Evolutionary conservation across 108 stramenopile genomes (phyloP).

Genomic region (Discostella stelligeroides): DNA sequence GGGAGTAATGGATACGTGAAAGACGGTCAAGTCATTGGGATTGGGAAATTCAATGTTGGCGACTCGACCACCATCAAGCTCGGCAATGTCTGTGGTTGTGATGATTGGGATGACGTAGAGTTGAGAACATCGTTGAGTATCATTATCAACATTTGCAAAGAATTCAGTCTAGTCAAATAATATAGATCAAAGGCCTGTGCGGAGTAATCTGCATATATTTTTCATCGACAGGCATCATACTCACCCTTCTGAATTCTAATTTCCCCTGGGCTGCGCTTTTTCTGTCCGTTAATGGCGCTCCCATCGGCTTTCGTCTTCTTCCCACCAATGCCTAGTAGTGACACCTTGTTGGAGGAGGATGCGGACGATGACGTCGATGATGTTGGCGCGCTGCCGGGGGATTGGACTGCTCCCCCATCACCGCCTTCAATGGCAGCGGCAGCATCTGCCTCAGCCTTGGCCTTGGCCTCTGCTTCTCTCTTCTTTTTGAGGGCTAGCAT

Average conservation of each 20-base stretch:
- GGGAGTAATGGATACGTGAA: slow-evolving; percentile 88
- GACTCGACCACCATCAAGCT: slow-evolving; percentile 97
- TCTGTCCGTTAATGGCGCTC: slow-evolving; percentile 35
- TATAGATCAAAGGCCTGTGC: no score
- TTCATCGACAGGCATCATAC: slow-evolving; percentile 29
- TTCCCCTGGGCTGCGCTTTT: slow-evolving; percentile 95
- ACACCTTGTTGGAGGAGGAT: slow-evolving; percentile 51
- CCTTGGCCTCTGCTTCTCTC: slow-evolving; percentile 75
- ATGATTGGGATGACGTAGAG: not conserved
- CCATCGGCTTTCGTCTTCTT: slow-evolving; percentile 72
- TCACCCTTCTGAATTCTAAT: slow-evolving; percentile 98
- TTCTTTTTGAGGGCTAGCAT: slow-evolving; percentile 93
- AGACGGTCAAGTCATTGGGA: slow-evolving; percentile 94
- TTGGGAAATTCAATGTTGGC: slow-evolving; percentile 94
- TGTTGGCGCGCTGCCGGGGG: slow-evolving; percentile 43
- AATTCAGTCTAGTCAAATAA: not conserved
- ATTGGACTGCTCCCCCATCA: slow-evolving; percentile 36
- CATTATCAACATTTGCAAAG: not conserved
- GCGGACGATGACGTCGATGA: slow-evolving; percentile 21
- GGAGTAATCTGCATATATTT: no score
- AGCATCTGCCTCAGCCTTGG: slow-evolving; percentile 63
- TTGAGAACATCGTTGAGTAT: not conserved
- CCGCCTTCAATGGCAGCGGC: slow-evolving; percentile 10
- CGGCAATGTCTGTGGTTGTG: slow-evolving; percentile 90
- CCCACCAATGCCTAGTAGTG: slow-evolving; percentile 81